phyloP scores from a whole-genome alignment of 2,329 filamentous ascomycete species.

The Zymoseptoria tritici region DNA sequence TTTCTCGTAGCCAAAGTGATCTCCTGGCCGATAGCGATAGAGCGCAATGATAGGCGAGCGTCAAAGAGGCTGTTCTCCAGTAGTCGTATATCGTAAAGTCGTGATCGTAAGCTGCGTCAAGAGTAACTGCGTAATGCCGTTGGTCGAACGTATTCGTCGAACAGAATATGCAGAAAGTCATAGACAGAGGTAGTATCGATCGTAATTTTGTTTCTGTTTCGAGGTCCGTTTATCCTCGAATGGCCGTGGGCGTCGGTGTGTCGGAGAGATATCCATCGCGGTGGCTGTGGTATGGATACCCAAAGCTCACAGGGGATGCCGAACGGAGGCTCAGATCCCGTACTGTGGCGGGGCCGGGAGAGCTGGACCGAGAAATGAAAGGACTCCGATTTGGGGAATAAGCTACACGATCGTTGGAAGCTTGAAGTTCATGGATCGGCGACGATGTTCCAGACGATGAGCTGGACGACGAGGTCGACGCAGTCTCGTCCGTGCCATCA shows the following conservation, averaged over 20 bases:
- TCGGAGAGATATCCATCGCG: constrained; percentile 30
- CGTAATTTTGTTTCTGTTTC: not conserved
- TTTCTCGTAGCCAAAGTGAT: not conserved
- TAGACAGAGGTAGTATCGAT: not conserved
- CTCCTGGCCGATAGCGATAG: not conserved
- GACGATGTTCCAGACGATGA: constrained; percentile 20
- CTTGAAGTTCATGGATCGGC: constrained; percentile 24
- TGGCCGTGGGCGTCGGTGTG: constrained; percentile 29
- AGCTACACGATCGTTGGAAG: constrained; percentile 18
- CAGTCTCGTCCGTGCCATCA: constrained; percentile 8
- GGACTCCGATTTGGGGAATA: constrained; percentile 17
- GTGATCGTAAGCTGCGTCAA: constrained; percentile 6
- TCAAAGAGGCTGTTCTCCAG: not conserved
- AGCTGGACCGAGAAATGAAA: constrained; percentile 27
- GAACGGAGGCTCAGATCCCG: constrained; percentile 20
- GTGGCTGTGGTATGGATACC: constrained; percentile 30
- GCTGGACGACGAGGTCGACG: constrained; percentile 13
- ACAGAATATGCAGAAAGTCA: not conserved
- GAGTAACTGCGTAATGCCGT: not conserved
- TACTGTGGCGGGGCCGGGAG: constrained; percentile 24
- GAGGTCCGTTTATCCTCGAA: constrained; percentile 24
- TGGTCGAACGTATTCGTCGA: not conserved
- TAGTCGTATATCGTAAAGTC: constrained; percentile 7
- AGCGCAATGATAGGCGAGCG: not conserved
- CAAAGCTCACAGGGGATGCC: constrained; percentile 29